Evolutionary conservation across 495 filamentous ascomycete species (phyloP).

Genomic region (Penicillium taxi): DNA sequence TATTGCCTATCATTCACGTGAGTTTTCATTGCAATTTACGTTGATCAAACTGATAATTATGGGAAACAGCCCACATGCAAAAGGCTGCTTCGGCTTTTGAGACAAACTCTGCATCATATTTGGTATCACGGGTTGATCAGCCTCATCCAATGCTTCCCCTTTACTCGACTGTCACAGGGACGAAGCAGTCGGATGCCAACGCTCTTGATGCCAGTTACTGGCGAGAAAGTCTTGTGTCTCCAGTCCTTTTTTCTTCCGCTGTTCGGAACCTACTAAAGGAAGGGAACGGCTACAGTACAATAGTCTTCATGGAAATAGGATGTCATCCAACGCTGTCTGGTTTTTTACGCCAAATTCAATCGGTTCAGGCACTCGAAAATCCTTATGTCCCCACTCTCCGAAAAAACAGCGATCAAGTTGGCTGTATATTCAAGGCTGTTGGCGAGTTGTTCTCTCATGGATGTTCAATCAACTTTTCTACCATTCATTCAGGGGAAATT

Average conservation of each 20-base stretch:
- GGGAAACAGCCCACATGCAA: conserved; percentile 1
- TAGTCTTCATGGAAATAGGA: too few species aligned
- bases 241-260: conserved; percentile 17
- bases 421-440: too few species aligned
- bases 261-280: conserved; percentile 7
- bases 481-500: conserved; percentile 12
- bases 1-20: conserved; percentile 39
- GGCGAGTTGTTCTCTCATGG: too few species aligned
- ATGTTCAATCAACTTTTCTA: too few species aligned
- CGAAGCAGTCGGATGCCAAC: not conserved
- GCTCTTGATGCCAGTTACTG: conserved; percentile 33
- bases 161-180: conserved; percentile 1
- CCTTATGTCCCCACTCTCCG: too few species aligned
- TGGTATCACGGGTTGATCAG: too few species aligned
- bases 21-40: not conserved
- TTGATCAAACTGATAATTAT: too few species aligned
- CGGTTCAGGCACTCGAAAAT: too few species aligned
- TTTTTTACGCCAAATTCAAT: too few species aligned
- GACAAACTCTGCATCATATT: not conserved
- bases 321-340: too few species aligned
- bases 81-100: not conserved
- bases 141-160: not conserved
- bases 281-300: too few species aligned
- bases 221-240: conserved; percentile 18
- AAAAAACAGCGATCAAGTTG: too few species aligned